Evolutionary conservation across 2,329 filamentous ascomycete genomes (phyloP), one percentile per base, ranked within the genome.

Genomic region (Clonostachys sp.): DNA sequence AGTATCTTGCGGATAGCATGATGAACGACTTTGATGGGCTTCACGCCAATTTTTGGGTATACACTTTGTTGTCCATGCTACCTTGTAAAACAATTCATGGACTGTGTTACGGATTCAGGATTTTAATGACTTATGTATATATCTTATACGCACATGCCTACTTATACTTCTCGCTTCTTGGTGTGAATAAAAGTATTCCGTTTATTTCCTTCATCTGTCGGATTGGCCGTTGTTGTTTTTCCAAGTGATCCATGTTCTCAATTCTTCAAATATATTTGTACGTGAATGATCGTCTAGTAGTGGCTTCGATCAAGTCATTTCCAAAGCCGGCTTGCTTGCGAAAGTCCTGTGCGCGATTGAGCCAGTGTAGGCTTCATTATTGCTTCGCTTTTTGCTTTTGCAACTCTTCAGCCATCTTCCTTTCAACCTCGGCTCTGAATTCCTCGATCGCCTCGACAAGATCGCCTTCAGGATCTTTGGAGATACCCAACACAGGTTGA

Each of bases 381-480:
- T 20, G 13, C 20, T 43, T 12, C 33, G 14, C 45, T 51, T 55
- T 58, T 55, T 57, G 51, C 72, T 71, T 57, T 60, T 59, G 12
- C 53, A 55, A 12, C 34, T 50, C 48, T 60, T 88, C 84, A 36
- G 95, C 79, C 66, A 95, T 48, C 8, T 58, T 77, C 36, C 36
- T 39, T 18, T 39, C 36, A 39, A 39, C 14, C 36, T 39, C 36
- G 60, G 88, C 84, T 58, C 75, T 81, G 45, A 95, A 76, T 69
- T 95, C 89, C 36, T 78, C 73, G 10, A 95, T 78, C 30, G 87
- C 87, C 58, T 94, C 89, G 49, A 88, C 84, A 44, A 95, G 75
- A 56, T 95, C 90, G 30, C 74, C 72, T 46, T 83, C 83, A 0
- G 84, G 84, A 61, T 96, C 91, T 53, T 82, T 82, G 1, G 89